These are phyloP conservation scores for Erigeron philadelphicus DNA, from an alignment of 140 eudicot genomes.

Conservation along the genomic window DNA sequence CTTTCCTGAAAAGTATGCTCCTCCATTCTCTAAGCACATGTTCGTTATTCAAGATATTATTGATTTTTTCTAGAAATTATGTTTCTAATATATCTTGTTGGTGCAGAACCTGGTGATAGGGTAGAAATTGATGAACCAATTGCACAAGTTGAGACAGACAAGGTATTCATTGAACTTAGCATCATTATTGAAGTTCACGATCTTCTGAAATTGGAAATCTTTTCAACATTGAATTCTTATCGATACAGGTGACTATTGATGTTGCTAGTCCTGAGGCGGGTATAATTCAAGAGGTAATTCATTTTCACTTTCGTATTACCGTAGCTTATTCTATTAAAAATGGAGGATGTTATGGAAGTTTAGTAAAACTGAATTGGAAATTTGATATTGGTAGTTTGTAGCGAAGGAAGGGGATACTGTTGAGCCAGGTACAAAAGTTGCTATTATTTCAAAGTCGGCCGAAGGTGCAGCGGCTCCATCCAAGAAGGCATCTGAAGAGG, in stretches of 20 bases:
- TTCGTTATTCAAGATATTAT: background rate
- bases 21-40: background rate
- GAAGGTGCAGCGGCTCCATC: slow-evolving; percentile 77
- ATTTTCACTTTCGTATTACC: slow-evolving; percentile 6
- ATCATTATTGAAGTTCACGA: background rate
- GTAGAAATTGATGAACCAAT: slow-evolving; percentile 91
- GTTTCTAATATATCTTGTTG: slow-evolving; percentile 19
- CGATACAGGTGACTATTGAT: slow-evolving; percentile 76
- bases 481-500: slow-evolving; percentile 48
- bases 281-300: slow-evolving; percentile 66
- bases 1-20: slow-evolving; percentile 72
- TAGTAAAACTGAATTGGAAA: slow-evolving; percentile 17
- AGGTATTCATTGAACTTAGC: slow-evolving; percentile 37
- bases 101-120: slow-evolving; percentile 89
- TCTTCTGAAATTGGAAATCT: background rate
- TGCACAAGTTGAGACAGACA: slow-evolving; percentile 95
- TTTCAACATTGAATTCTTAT: slow-evolving; percentile 23
- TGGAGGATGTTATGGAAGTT: background rate
- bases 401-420: slow-evolving; percentile 95
- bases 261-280: slow-evolving; percentile 95
- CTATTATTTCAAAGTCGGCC: slow-evolving; percentile 65
- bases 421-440: slow-evolving; percentile 83
- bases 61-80: background rate
- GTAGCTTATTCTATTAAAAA: background rate
- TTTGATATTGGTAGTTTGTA: slow-evolving; percentile 50